Conservation (phyloP, 768 basidiomycete genomes). For the Paxillus rubicundulus region DNA sequence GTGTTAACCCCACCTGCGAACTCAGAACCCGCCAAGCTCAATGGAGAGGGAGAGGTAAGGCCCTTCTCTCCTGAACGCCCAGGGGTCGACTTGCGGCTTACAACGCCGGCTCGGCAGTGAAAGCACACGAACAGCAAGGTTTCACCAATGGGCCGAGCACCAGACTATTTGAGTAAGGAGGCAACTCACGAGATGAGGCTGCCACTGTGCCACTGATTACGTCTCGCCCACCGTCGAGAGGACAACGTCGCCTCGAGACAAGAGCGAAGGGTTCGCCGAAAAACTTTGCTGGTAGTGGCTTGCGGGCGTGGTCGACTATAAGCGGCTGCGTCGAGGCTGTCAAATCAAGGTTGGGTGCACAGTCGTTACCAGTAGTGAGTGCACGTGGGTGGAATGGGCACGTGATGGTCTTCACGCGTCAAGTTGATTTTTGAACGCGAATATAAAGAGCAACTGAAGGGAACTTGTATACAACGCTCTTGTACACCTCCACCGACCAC, state of each 20-base stretch:
- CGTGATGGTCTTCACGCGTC: constrained; percentile 28
- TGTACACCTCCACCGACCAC: not conserved
- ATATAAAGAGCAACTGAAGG: constrained; percentile 7
- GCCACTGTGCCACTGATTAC: not conserved
- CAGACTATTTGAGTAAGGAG: not conserved
- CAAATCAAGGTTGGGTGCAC: no score
- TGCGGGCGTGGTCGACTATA: no score
- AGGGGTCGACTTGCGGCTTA: constrained; percentile 13
- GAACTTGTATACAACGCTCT: not conserved
- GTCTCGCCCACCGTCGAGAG: not conserved
- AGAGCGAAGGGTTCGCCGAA: no score
- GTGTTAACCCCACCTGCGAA: not conserved
- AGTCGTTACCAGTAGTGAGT: no score
- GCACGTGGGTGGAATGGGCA: constrained; percentile 6
- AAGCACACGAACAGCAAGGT: not conserved
- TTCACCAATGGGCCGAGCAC: not conserved
- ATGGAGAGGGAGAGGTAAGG: not conserved
- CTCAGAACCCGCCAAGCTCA: not conserved
- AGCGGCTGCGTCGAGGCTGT: no score
- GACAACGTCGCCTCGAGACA: not conserved
- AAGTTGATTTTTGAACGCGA: constrained; percentile 25
- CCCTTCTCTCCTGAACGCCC: not conserved
- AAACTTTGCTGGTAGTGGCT: no score
- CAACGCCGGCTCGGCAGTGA: not conserved
- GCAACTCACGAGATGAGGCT: not conserved